phyloP scores from a whole-genome alignment of 1,284 basidiomycete species.

The Irpex sp. region DNA sequence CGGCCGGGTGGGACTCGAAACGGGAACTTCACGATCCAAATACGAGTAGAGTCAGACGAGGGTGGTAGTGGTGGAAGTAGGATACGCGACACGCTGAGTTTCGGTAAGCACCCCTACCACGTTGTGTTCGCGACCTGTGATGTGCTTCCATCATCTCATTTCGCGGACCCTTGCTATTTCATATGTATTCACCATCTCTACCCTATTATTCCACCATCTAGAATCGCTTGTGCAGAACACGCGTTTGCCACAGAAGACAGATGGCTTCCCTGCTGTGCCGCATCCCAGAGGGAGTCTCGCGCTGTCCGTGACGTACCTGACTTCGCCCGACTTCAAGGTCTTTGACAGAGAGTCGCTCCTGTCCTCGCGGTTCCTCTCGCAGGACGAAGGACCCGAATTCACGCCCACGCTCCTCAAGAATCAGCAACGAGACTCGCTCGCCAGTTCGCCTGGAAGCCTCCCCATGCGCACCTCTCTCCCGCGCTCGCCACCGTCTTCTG shows the following conservation, averaged over 20 bases:
- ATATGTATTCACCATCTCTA: not conserved
- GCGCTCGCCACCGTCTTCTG: constrained; percentile 39
- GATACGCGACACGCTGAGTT: constrained; percentile 30
- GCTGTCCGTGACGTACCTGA: constrained; percentile 60
- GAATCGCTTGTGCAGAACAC: constrained; percentile 39
- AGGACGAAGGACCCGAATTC: constrained; percentile 55
- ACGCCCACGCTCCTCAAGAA: constrained; percentile 60
- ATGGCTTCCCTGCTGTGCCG: constrained; percentile 59
- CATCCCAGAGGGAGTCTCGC: constrained; percentile 65
- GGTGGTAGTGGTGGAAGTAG: constrained; percentile 4
- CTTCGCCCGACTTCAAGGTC: constrained; percentile 62
- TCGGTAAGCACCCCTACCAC: constrained; percentile 27
- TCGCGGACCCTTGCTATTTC: not conserved
- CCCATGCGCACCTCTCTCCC: constrained; percentile 39
- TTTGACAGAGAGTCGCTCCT: constrained; percentile 73
- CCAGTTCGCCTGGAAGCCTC: constrained; percentile 42
- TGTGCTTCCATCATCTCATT: constrained; percentile 13
- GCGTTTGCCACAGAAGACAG: constrained; percentile 46
- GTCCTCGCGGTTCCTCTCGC: constrained; percentile 65
- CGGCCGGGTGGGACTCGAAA: constrained; percentile 37
- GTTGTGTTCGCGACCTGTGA: constrained; percentile 13
- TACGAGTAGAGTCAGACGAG: constrained; percentile 41
- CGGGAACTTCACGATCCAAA: constrained; percentile 48
- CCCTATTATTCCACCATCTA: constrained; percentile 10
- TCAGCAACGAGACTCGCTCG: constrained; percentile 47